Conservation (phyloP, 345 rosid species). For the Euphorbia pulcherrima region DNA sequence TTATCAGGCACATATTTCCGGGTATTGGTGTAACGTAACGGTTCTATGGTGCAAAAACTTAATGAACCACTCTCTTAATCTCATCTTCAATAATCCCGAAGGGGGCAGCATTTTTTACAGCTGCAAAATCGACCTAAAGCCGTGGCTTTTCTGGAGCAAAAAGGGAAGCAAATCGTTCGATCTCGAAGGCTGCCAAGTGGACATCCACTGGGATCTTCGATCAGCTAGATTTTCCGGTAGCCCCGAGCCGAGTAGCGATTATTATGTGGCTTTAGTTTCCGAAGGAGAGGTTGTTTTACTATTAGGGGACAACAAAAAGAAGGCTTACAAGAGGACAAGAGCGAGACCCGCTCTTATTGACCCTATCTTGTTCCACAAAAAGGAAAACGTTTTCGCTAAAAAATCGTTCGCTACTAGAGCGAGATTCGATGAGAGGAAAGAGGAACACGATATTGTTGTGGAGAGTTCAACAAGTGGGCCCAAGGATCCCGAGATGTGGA, state of each 20-base stretch:
- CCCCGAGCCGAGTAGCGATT: slow-evolving; percentile 74
- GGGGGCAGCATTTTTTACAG: slow-evolving; percentile 53
- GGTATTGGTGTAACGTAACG: slow-evolving; percentile 58
- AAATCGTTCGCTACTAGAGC: slow-evolving; percentile 72
- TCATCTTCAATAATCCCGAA: slow-evolving; percentile 55
- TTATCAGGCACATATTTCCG: slow-evolving; percentile 64
- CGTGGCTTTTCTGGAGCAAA: slow-evolving; percentile 89
- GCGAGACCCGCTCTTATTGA: slow-evolving; percentile 73
- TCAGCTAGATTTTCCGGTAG: slow-evolving; percentile 67
- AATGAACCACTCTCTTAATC: slow-evolving; percentile 65
- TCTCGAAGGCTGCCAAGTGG: slow-evolving; percentile 60
- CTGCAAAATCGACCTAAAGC: slow-evolving; percentile 74
- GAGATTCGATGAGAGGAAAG: slow-evolving; percentile 56
- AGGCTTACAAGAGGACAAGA: slow-evolving; percentile 78
- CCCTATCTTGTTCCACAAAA: slow-evolving; percentile 54
- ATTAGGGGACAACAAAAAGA: slow-evolving; percentile 77
- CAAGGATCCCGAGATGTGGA: slow-evolving; percentile 88
- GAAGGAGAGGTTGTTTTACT: slow-evolving; percentile 81
- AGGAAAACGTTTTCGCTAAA: slow-evolving; percentile 78
- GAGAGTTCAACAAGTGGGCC: slow-evolving; percentile 60
- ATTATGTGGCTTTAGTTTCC: slow-evolving; percentile 72
- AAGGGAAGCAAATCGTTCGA: slow-evolving; percentile 66
- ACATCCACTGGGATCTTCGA: slow-evolving; percentile 80
- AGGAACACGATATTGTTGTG: slow-evolving; percentile 76
- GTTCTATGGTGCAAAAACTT: slow-evolving; percentile 68